phyloP scores from a whole-genome alignment of 1,284 basidiomycete species.

The Chiua sp. region DNA sequence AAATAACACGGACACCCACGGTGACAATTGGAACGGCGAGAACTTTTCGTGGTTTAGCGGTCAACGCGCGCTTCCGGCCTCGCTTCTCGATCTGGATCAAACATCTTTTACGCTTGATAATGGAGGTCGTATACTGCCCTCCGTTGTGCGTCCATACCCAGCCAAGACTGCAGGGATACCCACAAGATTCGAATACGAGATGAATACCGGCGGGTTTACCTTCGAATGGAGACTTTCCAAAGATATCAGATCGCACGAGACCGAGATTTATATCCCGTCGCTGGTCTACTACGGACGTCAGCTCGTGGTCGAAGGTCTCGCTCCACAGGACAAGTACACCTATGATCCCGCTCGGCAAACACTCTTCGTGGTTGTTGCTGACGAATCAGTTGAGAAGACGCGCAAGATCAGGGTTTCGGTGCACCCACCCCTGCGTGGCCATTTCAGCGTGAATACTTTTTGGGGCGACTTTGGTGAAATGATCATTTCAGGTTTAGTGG shows the following conservation, averaged over 20 bases:
- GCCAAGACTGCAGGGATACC: conserved; percentile 82
- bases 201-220: conserved; percentile 65
- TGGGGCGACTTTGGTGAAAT: conserved; percentile 64
- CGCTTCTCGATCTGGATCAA: conserved; percentile 59
- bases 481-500: conserved; percentile 40
- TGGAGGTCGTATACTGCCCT: conserved; percentile 79
- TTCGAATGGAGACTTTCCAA: conserved; percentile 62
- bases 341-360: conserved; percentile 72
- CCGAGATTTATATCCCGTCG: conserved; percentile 83
- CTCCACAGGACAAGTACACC: conserved; percentile 47
- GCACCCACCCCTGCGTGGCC: conserved; percentile 54
- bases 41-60: conserved; percentile 94
- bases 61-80: conserved; percentile 56
- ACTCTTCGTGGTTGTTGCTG: conserved; percentile 59
- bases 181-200: conserved; percentile 69
- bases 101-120: conserved; percentile 71
- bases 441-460: conserved; percentile 63
- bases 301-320: conserved; percentile 61
- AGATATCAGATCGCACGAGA: conserved; percentile 54
- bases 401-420: conserved; percentile 60
- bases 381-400: conserved; percentile 47
- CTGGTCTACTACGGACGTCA: conserved; percentile 60
- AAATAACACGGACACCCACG: conserved; percentile 75
- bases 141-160: conserved; percentile 81
- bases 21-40: conserved; percentile 96